phyloP scores from a whole-genome alignment of 192 early-diverging fungal species.

The Backusella luteola region DNA sequence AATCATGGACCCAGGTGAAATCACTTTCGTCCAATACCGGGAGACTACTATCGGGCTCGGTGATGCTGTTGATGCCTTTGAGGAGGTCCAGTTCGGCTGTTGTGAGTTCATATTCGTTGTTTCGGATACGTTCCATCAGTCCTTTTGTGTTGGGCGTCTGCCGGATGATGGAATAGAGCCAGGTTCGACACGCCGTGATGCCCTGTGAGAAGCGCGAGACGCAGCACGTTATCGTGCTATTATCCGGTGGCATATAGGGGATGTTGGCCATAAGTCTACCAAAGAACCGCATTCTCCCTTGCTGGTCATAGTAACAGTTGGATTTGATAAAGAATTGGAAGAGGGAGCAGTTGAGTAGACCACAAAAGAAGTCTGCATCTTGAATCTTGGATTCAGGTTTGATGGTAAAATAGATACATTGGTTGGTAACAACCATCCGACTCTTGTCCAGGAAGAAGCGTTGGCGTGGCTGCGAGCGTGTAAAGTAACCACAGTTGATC shows the following conservation, averaged over 20 bases:
- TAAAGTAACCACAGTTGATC: constrained; percentile 58
- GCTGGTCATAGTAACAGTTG: constrained; percentile 55
- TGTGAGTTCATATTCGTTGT: constrained; percentile 19
- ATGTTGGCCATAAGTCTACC: constrained; percentile 60
- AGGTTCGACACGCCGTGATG: constrained; percentile 1
- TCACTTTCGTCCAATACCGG: not conserved
- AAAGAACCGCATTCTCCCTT: constrained; percentile 55
- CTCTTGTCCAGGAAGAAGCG: constrained; percentile 53
- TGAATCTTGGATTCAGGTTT: constrained; percentile 11
- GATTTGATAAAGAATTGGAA: constrained; percentile 47
- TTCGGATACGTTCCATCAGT: constrained; percentile 26
- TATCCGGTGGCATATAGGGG: constrained; percentile 34
- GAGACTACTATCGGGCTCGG: not conserved
- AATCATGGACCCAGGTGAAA: not conserved
- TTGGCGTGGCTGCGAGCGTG: constrained; percentile 50
- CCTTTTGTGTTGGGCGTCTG: not conserved
- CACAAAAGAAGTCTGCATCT: constrained; percentile 37
- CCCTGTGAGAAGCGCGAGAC: constrained; percentile 17
- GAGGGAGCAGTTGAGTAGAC: constrained; percentile 43
- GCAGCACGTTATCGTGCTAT: not conserved
- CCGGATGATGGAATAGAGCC: constrained; percentile 17
- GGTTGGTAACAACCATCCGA: constrained; percentile 49
- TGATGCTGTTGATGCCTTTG: not conserved
- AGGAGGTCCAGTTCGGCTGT: not conserved
- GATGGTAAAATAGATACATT: constrained; percentile 57